phyloP scores from a whole-genome alignment of 176 grass and related monocot genomes.

The Carex cristatella region DNA sequence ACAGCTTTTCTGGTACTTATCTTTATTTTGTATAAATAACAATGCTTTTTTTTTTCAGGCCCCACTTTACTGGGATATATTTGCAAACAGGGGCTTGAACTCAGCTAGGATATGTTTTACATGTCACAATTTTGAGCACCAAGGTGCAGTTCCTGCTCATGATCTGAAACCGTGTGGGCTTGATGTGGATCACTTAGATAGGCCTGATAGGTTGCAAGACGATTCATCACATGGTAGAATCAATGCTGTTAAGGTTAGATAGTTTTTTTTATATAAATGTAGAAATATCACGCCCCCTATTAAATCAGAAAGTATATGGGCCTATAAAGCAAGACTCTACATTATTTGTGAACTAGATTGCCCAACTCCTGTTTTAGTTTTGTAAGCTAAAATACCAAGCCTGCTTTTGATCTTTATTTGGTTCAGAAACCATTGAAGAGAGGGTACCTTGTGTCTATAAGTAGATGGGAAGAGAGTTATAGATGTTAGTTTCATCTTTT shows the following conservation, averaged over 20 bases:
- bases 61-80: conserved; percentile 98
- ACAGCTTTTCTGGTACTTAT: neutral
- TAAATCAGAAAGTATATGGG: neutral
- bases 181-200: conserved; percentile 78
- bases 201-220: conserved; percentile 81
- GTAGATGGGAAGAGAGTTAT: neutral
- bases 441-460: neutral
- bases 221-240: conserved; percentile 71
- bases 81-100: conserved; percentile 69
- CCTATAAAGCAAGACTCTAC: neutral
- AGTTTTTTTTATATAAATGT: conserved; percentile 20
- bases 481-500: neutral
- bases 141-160: conserved; percentile 67
- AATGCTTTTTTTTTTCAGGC: conserved; percentile 33
- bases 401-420: neutral
- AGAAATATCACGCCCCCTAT: neutral
- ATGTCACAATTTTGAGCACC: conserved; percentile 98
- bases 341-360: neutral
- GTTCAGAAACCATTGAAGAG: neutral
- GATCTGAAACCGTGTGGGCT: conserved; percentile 81
- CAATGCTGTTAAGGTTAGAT: conserved; percentile 85
- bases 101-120: conserved; percentile 96
- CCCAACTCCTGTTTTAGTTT: neutral
- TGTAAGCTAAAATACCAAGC: neutral
- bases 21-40: neutral